Evolutionary conservation across 768 basidiomycete genomes (phyloP).

Genomic region (Dictyophora rubrovolvata): DNA sequence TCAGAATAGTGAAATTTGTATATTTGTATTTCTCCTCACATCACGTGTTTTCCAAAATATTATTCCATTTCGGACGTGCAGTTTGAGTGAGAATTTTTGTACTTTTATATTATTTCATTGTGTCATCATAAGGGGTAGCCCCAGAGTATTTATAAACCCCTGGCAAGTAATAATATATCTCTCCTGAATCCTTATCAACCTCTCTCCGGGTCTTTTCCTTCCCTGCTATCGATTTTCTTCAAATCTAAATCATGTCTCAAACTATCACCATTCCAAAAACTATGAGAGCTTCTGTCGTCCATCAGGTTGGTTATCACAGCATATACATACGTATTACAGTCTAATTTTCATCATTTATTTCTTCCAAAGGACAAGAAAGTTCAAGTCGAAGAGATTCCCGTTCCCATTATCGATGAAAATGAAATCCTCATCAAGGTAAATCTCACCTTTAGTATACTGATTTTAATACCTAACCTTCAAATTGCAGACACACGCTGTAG

Average conservation of each 20-base stretch:
- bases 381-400: not conserved
- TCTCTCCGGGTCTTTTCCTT: not conserved
- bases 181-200: too few relatives aligned
- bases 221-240: not conserved
- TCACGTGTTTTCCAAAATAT: not conserved
- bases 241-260: not conserved
- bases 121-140: not conserved
- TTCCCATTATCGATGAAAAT: not conserved
- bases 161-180: too few relatives aligned
- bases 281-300: not conserved
- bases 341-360: not conserved
- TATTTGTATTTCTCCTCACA: not conserved
- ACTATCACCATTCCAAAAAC: not conserved
- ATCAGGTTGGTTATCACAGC: not conserved
- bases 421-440: conserved; percentile 2
- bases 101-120: not conserved
- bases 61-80: not conserved
- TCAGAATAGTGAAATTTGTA: not conserved
- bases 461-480: not conserved
- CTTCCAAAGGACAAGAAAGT: not conserved
- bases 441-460: not conserved
- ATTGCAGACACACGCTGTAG: not conserved
- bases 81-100: not conserved
- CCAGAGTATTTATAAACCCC: too few relatives aligned
- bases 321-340: not conserved